Base-by-base conservation (phyloP, 257 asterid genomes). In the Lithospermum erythrorhizon region DNA sequence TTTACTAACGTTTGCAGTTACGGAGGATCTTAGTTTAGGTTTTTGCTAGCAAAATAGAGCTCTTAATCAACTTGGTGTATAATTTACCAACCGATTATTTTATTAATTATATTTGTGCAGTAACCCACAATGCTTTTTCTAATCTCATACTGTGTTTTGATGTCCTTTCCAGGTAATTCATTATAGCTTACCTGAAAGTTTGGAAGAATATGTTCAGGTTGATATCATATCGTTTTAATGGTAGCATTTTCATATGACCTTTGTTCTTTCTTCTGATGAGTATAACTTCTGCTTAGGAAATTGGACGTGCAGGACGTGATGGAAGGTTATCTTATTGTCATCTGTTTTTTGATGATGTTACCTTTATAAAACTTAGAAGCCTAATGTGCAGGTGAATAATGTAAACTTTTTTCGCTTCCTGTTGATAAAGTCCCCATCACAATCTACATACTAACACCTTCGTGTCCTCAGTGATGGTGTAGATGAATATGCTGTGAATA, bases 271-370 rank as follows among this genome's bases (percentile, higher is more conserved):
- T 20, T 53, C 20, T 51, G 30, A 23, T 61, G 45, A 29, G 58
- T 32, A 47, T 16, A 18, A 53, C 56, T 70, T 52, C 18, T 18
- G 47, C 73, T 76, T 68, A 91, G 97, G 98, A 88, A 82, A 88
- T 86, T 64, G 98, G 98, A n/a, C 98, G 98, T 75, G 95, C 98
- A 64, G 97, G 98, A 55, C 98, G 98, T 73, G 95, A 91, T 76
- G 98, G 98, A 65, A 88, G 87, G 78, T 53, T 75, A 59, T 75
- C 98, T 71, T 81, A 81, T 72, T 91, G 98, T 67, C 95, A 88
- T 80, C 90, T 88, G 58, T 81, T 91, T 75, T 89, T 84, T 27
- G 97, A 91, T 59, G 93, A 88, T 69, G 71, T 69, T 62, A 79
- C 94, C 62, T 91, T 86, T 74, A 69, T 74, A 75, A 91, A 83